Evolutionary conservation across 2,329 filamentous ascomycete genomes (phyloP), one percentile per base, ranked within the genome.

Genomic region (Colletotrichum truncatum): DNA sequence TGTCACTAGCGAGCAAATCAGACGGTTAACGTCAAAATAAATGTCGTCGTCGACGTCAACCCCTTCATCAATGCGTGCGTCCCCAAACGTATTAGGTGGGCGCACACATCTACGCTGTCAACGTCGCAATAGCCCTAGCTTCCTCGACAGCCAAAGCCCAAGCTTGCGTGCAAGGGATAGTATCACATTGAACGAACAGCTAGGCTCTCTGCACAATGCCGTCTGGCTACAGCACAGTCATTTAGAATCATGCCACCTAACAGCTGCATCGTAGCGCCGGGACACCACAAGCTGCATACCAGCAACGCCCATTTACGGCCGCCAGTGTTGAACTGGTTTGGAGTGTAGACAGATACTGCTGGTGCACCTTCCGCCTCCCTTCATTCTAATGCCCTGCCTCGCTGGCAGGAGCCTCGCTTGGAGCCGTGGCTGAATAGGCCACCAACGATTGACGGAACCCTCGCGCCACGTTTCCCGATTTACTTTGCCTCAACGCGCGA

Each of bases 391-490:
- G 55, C 30, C 43, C 43, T 49, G 59, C 32, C 45, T 55, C 41
- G 45, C 54, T 16, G 36, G 38, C 52, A 26, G 56, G 18, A 43
- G 41, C 32, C 39, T 64, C 39, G 56, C 49, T 49, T 55, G 48
- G 48, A 43, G 34, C 43, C 16, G 61, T 65, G 62, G 56, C 56
- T 55, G 62, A 61, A 61, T 43, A 45, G 56, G 48, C 57, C 62
- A 41, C 36, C 36, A 28, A 21, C 25, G 34, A 65, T 65, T 55
- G 41, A 61, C 48, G 56, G 62, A 54, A 49, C 61, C 55, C 55
- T 48, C 48, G 12, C 48, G 55, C 56, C 55, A 48, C 56, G 62
- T 48, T 56, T 18, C 32, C 45, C 56, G 56, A 65, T 65, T 61
- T 34, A 43, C 56, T 61, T 61, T 46, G 9, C 48, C 10, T 54